These are phyloP conservation scores for Mallotus repandus DNA, from an alignment of 441 rosid species.

Conservation along the genomic window DNA sequence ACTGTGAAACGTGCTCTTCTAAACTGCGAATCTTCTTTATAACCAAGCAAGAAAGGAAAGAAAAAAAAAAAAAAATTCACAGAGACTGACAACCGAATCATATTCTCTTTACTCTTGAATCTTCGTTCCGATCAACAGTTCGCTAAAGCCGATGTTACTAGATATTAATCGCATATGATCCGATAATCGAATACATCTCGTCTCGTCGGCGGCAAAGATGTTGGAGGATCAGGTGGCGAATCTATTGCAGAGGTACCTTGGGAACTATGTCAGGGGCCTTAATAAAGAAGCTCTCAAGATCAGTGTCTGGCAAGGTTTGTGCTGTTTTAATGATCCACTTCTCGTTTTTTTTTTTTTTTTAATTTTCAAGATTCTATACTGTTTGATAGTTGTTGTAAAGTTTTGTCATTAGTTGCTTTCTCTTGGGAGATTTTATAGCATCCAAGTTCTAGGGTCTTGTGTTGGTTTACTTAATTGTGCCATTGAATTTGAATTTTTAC, in stretches of 20 bases:
- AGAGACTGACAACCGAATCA: too few species aligned
- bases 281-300: slow-evolving; percentile 93
- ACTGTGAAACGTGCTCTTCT: background rate
- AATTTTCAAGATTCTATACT: too few species aligned
- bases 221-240: slow-evolving; percentile 97
- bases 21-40: background rate
- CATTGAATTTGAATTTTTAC: too few species aligned
- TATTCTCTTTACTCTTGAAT: background rate
- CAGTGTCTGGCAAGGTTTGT: slow-evolving; percentile 90
- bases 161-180: background rate
- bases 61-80: background rate
- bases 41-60: background rate
- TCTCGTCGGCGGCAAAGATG: slow-evolving; percentile 42
- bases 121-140: background rate
- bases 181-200: background rate
- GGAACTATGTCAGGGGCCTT: slow-evolving; percentile 87
- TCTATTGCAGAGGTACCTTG: slow-evolving; percentile 82
- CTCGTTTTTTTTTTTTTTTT: too few species aligned
- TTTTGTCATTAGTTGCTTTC: too few species aligned
- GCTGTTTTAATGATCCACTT: background rate
- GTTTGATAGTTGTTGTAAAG: too few species aligned
- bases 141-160: slow-evolving; percentile 5
- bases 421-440: background rate
- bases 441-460: background rate
- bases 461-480: background rate